Evolutionary conservation across 495 filamentous ascomycete species (phyloP), one percentile per base, ranked within the genome.

Genomic region (Daldinia loculata): DNA sequence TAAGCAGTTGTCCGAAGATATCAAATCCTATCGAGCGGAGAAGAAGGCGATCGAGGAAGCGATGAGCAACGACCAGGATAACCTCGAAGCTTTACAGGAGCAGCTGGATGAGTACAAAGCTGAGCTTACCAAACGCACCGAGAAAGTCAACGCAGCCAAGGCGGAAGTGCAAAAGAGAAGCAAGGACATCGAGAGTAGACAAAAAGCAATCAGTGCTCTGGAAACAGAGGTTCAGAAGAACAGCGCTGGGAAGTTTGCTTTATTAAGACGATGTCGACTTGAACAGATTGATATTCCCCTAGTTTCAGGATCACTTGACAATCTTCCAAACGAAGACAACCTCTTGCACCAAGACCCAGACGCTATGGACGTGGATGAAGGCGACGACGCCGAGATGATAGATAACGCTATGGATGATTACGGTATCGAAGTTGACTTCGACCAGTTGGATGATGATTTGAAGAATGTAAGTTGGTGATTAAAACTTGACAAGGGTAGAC

Each of bases 241-340:
- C 70, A 90, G 91, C 32, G 90, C 93, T 0, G 89, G 88, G 58
- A 89, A 94, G 72, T 97, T 97, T 76, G 87, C 89, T 56, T 83
- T 95, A 32, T 86, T 99, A 8, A 89, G 93, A 67, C 88, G 92
- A 62, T 98, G 95, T 84, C 95, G 95, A 80, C 87, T 99, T 39
- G 94, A 98, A 74, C 93, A 97, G 72, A 92, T 98, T 70, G 89
- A 92, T 66, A 82, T 99, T 56, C 96, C 95, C 7, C 84, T 99
- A 52, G 82, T 85, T 3, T 83, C 90, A 36, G 89, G 88, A 58
- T 97, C 93, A n/a, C 88, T 98, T 26, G 94, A 97, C 71, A 85
- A 88, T 66, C 86, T 99, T 63, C 95, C 95, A 6, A 91, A 96
- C 72, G 91, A 96, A 73, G 93, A 98, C 48, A 87, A 92, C 45